Conservation (phyloP, 2,329 filamentous ascomycete species). For the Aurifilum marmelostoma region DNA sequence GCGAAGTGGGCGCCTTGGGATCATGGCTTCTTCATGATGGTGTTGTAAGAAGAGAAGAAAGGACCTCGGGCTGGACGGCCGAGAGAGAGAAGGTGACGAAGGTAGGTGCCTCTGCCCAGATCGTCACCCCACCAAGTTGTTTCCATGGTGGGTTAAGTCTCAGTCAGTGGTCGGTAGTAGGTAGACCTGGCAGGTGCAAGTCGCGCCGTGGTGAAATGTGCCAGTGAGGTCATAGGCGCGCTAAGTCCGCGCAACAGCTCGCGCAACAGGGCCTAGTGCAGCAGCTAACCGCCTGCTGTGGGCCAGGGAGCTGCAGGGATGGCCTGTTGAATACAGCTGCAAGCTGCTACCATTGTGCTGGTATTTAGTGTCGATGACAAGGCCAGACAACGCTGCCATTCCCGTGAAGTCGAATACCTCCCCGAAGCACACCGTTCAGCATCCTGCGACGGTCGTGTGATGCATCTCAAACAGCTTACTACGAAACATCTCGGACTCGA, state of each 20-base stretch:
- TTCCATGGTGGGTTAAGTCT: background rate
- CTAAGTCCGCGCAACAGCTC: background rate
- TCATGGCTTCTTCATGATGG: constrained; percentile 39
- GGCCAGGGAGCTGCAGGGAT: background rate
- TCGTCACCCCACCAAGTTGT: background rate
- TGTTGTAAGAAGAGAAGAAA: constrained; percentile 4
- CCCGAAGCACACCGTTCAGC: no score
- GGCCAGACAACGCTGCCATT: background rate
- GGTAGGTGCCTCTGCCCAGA: background rate
- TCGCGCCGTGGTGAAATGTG: background rate
- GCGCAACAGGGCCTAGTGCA: background rate
- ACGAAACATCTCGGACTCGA: background rate
- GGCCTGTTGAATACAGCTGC: background rate
- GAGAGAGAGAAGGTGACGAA: background rate
- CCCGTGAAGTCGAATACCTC: background rate
- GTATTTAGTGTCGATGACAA: background rate
- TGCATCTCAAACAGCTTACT: background rate
- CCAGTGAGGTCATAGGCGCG: constrained; percentile 13
- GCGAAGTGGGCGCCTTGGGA: constrained; percentile 38
- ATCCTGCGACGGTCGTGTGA: no score
- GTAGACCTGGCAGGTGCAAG: no score
- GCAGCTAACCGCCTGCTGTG: background rate
- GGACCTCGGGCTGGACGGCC: no score
- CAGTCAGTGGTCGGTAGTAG: background rate
- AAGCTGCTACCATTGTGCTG: background rate